Percentiles rank a stretch among this genome's conserved stretches.
phyloP scores from a whole-genome alignment of 331 rosid genomes.

The Prunus yedoensis region DNA sequence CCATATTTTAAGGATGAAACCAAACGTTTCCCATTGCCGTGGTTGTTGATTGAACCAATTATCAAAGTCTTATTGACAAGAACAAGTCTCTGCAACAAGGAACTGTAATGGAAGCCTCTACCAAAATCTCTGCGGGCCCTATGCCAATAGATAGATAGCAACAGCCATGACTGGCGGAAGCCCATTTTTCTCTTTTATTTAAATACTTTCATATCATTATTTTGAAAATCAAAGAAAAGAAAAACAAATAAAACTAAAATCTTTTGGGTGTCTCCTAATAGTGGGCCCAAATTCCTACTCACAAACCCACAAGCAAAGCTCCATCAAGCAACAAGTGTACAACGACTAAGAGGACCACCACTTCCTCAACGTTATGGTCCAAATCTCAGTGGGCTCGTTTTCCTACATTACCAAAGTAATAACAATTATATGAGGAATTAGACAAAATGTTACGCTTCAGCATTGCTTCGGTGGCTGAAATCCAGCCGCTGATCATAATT shows the following conservation, averaged over 20 bases:
- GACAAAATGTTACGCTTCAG: too few species aligned
- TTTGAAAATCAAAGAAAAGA: too few species aligned
- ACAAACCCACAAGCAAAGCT: neutral
- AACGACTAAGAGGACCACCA: neutral
- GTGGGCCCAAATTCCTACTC: neutral
- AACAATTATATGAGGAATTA: too few species aligned
- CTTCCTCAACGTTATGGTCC: neutral
- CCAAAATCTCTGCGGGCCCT: neutral
- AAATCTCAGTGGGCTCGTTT: neutral
- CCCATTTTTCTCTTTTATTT: neutral
- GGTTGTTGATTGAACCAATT: neutral
- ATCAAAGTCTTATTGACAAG: neutral
- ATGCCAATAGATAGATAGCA: neutral
- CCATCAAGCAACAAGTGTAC: neutral
- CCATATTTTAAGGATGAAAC: neutral
- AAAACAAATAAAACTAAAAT: too few species aligned
- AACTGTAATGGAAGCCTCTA: neutral
- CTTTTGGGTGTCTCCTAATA: neutral
- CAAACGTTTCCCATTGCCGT: slow-evolving; percentile 5
- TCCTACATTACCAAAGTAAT: neutral
- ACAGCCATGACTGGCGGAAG: neutral
- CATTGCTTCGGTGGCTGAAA: too few species aligned
- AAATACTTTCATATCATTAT: too few species aligned
- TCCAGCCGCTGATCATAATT: too few species aligned
- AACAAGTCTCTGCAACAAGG: neutral